These are phyloP conservation scores for Anthracocystis panici-leucophaei DNA, from an alignment of 1,284 basidiomycete genomes.

Conservation along the genomic window DNA sequence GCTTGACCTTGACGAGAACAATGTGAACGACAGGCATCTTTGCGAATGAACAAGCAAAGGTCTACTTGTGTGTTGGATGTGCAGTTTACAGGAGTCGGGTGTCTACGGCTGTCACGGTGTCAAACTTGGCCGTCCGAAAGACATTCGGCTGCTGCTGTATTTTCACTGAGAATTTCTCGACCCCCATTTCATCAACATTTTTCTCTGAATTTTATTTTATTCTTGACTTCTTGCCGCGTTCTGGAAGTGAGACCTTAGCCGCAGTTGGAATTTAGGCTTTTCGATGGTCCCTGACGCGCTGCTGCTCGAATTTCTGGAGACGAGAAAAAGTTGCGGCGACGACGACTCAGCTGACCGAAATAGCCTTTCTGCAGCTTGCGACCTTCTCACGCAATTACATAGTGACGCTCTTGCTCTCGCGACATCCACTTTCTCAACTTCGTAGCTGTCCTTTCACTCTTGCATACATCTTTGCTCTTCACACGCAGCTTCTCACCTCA, in stretches of 20 bases:
- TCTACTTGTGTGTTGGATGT: neutral
- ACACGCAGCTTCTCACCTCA: neutral
- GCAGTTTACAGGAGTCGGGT: neutral
- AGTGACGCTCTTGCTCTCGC: constrained; percentile 7
- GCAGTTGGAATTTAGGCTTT: constrained; percentile 4
- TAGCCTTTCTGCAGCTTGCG: neutral
- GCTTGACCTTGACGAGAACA: constrained; percentile 64
- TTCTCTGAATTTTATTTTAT: neutral
- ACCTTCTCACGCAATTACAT: neutral
- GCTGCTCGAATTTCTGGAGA: neutral
- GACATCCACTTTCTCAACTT: constrained; percentile 7
- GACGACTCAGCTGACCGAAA: constrained; percentile 3
- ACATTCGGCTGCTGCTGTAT: neutral
- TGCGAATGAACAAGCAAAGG: neutral
- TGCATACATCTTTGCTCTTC: neutral
- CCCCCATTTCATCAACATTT: neutral
- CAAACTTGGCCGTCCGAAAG: neutral
- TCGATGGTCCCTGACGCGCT: constrained; percentile 4
- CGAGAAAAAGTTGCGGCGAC: neutral
- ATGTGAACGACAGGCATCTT: constrained; percentile 60
- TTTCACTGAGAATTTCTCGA: neutral
- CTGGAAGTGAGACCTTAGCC: constrained; percentile 8
- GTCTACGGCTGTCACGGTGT: neutral
- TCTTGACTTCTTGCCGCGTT: neutral
- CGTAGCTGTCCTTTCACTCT: neutral